Evolutionary conservation across 2,329 filamentous ascomycete genomes (phyloP).

Genomic region (Aspergillus sp.): DNA sequence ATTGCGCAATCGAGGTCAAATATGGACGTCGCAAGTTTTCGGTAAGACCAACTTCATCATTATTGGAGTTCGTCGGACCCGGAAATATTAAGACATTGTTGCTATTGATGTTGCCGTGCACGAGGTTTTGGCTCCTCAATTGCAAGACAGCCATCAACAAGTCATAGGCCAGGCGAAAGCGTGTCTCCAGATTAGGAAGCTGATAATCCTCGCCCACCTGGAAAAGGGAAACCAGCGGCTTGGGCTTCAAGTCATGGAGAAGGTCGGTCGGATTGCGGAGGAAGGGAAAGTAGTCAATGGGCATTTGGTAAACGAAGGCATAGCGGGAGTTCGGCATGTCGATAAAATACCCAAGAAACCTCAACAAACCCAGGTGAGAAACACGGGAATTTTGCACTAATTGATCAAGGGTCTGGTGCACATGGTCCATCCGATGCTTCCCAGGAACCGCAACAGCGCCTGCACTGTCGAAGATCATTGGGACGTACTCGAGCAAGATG

Average conservation of each 20-base stretch:
- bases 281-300: slow-evolving; percentile 48
- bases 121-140: slow-evolving; percentile 55
- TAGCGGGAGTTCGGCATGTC: slow-evolving; percentile 59
- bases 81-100: slow-evolving; percentile 62
- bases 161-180: slow-evolving; percentile 61
- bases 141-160: slow-evolving; percentile 57
- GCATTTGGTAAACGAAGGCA: slow-evolving; percentile 61
- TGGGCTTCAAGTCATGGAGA: slow-evolving; percentile 37
- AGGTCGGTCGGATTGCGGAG: slow-evolving; percentile 39
- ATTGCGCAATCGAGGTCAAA: slow-evolving; percentile 59
- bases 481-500: slow-evolving; percentile 42
- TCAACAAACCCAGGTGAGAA: slow-evolving; percentile 42
- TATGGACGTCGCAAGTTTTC: slow-evolving; percentile 55
- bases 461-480: slow-evolving; percentile 38
- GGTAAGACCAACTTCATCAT: slow-evolving; percentile 35
- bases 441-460: slow-evolving; percentile 27
- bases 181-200: slow-evolving; percentile 59
- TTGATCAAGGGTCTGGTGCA: slow-evolving; percentile 39
- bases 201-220: slow-evolving; percentile 43
- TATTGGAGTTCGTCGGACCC: slow-evolving; percentile 30
- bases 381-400: slow-evolving; percentile 42
- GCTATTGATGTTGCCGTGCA: slow-evolving; percentile 65
- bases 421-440: slow-evolving; percentile 32
- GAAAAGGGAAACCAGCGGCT: slow-evolving; percentile 43
- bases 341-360: slow-evolving; percentile 52